Base-by-base conservation (phyloP, 164 flowering plant genomes). In the Chimonanthus praecox region DNA sequence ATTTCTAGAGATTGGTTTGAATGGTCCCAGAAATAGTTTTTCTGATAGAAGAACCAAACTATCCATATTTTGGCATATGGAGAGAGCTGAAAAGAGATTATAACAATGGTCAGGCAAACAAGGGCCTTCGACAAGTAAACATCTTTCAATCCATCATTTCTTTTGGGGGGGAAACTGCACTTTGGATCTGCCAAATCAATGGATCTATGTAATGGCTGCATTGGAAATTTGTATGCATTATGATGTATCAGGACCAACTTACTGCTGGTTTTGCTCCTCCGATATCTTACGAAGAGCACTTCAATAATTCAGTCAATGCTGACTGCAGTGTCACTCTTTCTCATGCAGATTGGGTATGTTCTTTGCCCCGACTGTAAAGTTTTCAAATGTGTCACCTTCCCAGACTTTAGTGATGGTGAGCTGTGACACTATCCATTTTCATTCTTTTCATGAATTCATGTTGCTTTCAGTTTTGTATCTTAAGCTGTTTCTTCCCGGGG, bases 351-450 rank as follows among this genome's bases (percentile, higher is more conserved):
- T 77, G 98, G 98, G 70, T 82, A 77, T 71, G 79, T 83, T 7
- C 67, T 91, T 68, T 94, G 98, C 70, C 72, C 92, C 48, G 85
- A 84, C 46, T 94, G 95, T 87, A 90, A 90, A 83, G 97, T 90
- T 48, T 93, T 81, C 83, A 91, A 87, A 76, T 90, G 92, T 74
- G 87, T 93, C 7, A 93, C 94, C 2, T 87, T 87, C 71, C 94
- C 91, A 10, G 72, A 80, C 80, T 77, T 78, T 73, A 72, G 67
- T 73, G 90, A 87, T 71, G 87, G 88, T 15, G 84, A 78, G 72
- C 73, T 74, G 61, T 81, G 77, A 81, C 64, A 69, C 43, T 74
- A n/a, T 6, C 47, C 6, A 21, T 11, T 18, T 73, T 6, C 49
- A 16, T 64, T 66, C 66, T 62, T 69, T 60, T 21, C 63, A 49